phyloP scores from a whole-genome alignment of 129 eudicot genomes.

The Helichrysum umbraculigerum region DNA sequence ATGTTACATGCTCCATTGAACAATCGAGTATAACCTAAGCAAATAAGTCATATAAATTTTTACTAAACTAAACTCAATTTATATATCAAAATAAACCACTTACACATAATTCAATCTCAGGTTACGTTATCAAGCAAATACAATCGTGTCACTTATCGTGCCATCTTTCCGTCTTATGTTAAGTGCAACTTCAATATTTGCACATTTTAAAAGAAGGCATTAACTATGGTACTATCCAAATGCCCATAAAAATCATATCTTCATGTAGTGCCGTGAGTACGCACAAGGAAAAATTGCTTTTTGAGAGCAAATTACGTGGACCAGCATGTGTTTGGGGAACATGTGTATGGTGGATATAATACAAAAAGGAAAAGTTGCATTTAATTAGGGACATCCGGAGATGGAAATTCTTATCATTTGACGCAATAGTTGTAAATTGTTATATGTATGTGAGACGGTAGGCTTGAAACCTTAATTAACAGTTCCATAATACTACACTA shows the following conservation, averaged over 20 bases:
- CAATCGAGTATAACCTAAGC: not conserved
- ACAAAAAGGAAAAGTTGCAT: not conserved
- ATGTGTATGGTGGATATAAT: not conserved
- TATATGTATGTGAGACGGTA: not conserved
- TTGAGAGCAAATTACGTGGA: not conserved
- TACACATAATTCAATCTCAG: not conserved
- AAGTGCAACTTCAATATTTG: constrained; percentile 14
- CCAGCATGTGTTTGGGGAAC: not conserved
- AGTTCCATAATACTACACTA: not conserved
- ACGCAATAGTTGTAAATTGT: not conserved
- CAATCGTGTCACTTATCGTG: not conserved
- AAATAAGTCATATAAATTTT: not conserved
- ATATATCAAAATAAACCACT: not conserved
- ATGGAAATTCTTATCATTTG: not conserved
- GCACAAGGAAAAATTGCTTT: not conserved
- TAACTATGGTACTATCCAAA: not conserved
- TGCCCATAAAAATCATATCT: not conserved
- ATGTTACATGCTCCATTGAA: not conserved
- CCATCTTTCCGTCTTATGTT: not conserved
- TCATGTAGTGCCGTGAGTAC: not conserved
- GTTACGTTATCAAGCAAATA: not conserved
- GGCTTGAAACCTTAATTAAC: constrained; percentile 2
- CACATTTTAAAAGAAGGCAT: not conserved
- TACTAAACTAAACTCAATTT: not conserved
- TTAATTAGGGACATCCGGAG: not conserved